Evolutionary conservation across 306 rosid genomes (phyloP).

Genomic region (Elaeagnus macrophylla): DNA sequence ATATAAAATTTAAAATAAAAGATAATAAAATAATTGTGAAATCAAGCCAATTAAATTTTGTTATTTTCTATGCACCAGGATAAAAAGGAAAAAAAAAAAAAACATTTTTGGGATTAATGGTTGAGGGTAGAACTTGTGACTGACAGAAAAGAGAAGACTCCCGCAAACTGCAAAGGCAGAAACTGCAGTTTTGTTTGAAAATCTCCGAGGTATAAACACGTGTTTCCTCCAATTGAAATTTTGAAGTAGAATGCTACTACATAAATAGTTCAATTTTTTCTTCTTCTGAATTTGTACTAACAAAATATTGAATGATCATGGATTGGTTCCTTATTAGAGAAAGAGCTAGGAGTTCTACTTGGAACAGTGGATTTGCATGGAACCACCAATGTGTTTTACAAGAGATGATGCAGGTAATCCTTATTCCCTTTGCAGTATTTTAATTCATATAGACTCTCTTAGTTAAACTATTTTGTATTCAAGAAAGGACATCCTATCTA

Average conservation of each 20-base stretch:
- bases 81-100: too few relatives aligned
- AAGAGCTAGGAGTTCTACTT: constrained; percentile 75
- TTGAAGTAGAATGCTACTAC: background rate
- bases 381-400: constrained; percentile 84
- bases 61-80: too few relatives aligned
- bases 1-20: too few relatives aligned
- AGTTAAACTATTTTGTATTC: too few relatives aligned
- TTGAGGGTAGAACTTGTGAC: constrained; percentile 70
- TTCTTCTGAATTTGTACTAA: background rate
- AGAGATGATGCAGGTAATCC: constrained; percentile 76
- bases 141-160: constrained; percentile 48
- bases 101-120: constrained; percentile 89
- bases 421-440: background rate
- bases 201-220: constrained; percentile 58
- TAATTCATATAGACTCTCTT: too few relatives aligned
- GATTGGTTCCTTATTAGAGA: constrained; percentile 27
- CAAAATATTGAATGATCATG: constrained; percentile 17
- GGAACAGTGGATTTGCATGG: constrained; percentile 87
- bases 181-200: constrained; percentile 62
- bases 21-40: too few relatives aligned
- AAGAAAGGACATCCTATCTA: background rate
- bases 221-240: background rate
- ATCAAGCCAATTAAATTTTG: too few relatives aligned
- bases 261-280: background rate
- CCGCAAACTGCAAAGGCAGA: constrained; percentile 88